phyloP scores from a whole-genome alignment of 2,329 filamentous ascomycete species.

The Trichoderma atroviride region DNA sequence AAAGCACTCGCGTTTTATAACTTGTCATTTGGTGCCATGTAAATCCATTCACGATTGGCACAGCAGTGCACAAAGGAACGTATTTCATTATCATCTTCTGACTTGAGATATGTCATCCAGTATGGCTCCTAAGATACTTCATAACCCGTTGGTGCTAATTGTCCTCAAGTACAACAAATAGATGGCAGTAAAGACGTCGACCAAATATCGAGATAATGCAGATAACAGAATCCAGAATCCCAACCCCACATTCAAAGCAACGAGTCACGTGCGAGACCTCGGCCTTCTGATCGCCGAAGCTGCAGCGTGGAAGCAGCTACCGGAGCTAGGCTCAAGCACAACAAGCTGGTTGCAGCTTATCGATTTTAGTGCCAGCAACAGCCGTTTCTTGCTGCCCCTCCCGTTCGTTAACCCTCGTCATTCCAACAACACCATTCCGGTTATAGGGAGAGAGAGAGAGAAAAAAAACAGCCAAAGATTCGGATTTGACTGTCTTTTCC shows the following conservation, averaged over 20 bases:
- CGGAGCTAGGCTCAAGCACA: background rate
- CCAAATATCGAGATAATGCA: no score
- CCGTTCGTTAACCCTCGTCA: slow-evolving; percentile 25
- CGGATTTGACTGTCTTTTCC: background rate
- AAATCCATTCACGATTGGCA: background rate
- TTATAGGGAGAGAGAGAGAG: background rate
- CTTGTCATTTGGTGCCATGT: background rate
- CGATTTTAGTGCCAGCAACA: background rate
- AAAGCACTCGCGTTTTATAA: background rate
- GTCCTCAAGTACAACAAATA: no score
- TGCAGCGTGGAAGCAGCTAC: background rate
- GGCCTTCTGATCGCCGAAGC: background rate
- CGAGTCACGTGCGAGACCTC: background rate
- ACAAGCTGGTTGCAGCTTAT: slow-evolving; percentile 21
- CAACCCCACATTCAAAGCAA: background rate
- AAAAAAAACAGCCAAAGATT: background rate
- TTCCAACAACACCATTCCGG: slow-evolving; percentile 27
- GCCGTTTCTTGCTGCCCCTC: slow-evolving; percentile 12
- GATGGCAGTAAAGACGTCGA: no score
- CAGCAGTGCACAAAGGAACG: background rate
- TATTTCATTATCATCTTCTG: no score
- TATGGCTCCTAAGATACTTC: no score
- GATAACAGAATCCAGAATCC: no score
- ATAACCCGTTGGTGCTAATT: no score
- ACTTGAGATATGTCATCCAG: no score